These are phyloP conservation scores for Aspergillus novofumigatus DNA, from an alignment of 2,329 filamentous ascomycete species.

Conservation along the genomic window DNA sequence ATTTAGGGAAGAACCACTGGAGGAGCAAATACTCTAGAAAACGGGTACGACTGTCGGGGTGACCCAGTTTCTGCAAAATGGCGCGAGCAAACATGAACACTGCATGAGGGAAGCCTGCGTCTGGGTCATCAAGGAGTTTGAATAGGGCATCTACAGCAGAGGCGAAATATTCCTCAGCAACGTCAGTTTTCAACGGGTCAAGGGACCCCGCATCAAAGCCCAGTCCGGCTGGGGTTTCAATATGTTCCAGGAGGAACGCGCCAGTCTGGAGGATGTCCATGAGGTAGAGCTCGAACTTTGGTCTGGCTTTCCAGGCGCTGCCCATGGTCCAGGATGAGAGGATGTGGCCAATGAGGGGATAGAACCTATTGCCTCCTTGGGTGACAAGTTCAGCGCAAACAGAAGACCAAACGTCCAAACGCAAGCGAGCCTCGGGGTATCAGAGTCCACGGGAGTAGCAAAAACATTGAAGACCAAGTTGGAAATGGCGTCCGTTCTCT, in stretches of 20 bases:
- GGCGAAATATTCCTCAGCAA: constrained; percentile 84
- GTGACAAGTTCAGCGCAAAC: constrained; percentile 79
- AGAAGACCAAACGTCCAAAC: constrained; percentile 83
- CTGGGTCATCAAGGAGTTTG: constrained; percentile 78
- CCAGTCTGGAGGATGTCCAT: constrained; percentile 94
- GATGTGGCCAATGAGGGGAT: constrained; percentile 76
- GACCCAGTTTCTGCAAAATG: constrained; percentile 69
- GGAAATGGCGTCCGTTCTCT: constrained; percentile 80
- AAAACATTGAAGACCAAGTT: constrained; percentile 84
- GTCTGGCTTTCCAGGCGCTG: constrained; percentile 83
- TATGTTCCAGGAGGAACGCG: constrained; percentile 81
- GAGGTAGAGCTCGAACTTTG: constrained; percentile 87
- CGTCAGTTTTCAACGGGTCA: constrained; percentile 69
- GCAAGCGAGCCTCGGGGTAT: constrained; percentile 76
- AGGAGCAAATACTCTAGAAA: constrained; percentile 81
- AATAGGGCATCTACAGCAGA: constrained; percentile 77
- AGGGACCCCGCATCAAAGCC: constrained; percentile 65
- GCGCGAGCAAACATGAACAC: constrained; percentile 80
- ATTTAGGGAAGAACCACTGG: constrained; percentile 88
- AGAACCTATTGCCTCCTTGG: constrained; percentile 69
- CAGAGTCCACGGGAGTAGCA: constrained; percentile 76
- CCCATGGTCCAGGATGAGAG: constrained; percentile 83
- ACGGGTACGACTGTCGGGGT: constrained; percentile 65
- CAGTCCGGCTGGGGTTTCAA: constrained; percentile 71
- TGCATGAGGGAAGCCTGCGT: constrained; percentile 81